Conservation (phyloP, 352 stramenopile genomes). For the Pythium sukuiense region DNA sequence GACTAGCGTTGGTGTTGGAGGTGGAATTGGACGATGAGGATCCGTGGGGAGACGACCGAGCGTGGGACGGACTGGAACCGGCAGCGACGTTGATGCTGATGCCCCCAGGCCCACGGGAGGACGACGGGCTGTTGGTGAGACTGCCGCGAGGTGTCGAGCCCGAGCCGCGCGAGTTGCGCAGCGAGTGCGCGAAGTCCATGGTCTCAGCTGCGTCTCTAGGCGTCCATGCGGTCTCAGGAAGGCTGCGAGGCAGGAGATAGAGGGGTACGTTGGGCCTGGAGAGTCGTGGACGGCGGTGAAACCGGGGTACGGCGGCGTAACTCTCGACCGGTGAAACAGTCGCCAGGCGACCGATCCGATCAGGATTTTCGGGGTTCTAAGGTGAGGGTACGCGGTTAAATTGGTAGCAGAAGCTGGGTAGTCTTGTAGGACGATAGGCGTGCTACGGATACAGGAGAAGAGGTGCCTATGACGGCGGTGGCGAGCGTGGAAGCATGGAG, state of each 20-base stretch:
- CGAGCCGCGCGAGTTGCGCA: slow-evolving; percentile 32
- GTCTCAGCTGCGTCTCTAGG: background rate
- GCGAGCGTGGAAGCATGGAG: background rate
- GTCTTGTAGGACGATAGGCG: too few species aligned
- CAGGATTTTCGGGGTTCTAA: too few species aligned
- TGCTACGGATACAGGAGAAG: too few species aligned
- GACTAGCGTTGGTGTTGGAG: slow-evolving; percentile 15
- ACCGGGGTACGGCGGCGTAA: background rate
- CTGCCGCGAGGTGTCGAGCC: slow-evolving; percentile 28
- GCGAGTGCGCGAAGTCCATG: slow-evolving; percentile 41
- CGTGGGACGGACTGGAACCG: slow-evolving; percentile 32
- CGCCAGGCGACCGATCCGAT: background rate
- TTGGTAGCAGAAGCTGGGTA: too few species aligned
- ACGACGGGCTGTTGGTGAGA: slow-evolving; percentile 21
- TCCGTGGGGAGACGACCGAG: slow-evolving; percentile 14
- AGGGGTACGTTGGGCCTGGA: background rate
- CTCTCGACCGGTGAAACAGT: slow-evolving; percentile 5
- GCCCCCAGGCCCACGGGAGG: slow-evolving; percentile 23
- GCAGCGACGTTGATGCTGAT: slow-evolving; percentile 51
- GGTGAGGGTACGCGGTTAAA: background rate
- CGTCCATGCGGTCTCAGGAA: background rate
- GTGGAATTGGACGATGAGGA: slow-evolving; percentile 19
- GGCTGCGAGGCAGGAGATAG: background rate
- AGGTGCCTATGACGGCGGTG: too few species aligned
- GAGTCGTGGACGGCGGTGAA: background rate